These are phyloP conservation scores for Kodamaea kaohsiungensis DNA, from an alignment of 805 yeast genomes.

Conservation along the genomic window DNA sequence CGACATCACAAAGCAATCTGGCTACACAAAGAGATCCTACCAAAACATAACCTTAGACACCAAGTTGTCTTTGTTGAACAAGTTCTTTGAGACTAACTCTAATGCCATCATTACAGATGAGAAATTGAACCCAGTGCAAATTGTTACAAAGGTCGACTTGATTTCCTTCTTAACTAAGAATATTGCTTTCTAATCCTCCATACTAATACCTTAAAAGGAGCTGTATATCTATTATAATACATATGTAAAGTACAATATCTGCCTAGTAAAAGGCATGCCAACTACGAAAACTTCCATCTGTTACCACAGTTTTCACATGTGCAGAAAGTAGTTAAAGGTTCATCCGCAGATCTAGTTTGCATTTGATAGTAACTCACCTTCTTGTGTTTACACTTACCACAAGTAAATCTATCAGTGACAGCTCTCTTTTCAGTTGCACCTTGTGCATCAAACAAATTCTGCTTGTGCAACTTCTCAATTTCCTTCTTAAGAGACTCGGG, in stretches of 20 bases:
- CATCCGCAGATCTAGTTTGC: conserved; percentile 99
- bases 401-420: conserved; percentile 92
- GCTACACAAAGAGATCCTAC: conserved; percentile 64
- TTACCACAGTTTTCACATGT: conserved; percentile 97
- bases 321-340: conserved; percentile 96
- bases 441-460: conserved; percentile 93
- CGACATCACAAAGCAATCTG: conserved; percentile 55
- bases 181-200: conserved; percentile 13
- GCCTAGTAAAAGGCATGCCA: not conserved
- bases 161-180: conserved; percentile 53
- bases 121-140: conserved; percentile 71
- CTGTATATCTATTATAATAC: conserved; percentile 8
- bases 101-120: conserved; percentile 79
- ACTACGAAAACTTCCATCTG: conserved; percentile 91
- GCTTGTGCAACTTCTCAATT: conserved; percentile 79
- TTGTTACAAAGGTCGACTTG: conserved; percentile 86
- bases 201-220: conserved; percentile 4
- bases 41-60: conserved; percentile 66
- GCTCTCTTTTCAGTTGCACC: conserved; percentile 97
- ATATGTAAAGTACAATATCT: not conserved
- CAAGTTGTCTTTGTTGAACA: conserved; percentile 65
- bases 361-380: conserved; percentile 95
- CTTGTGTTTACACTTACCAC: conserved; percentile 97
- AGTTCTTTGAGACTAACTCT: conserved; percentile 81
- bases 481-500: conserved; percentile 87